A percentile compares a stretch with the other conserved stretches of the same genome.
Evolutionary conservation across 202 grass and related monocot species (phyloP).

Genomic region (Hordeum pubiflorum): DNA sequence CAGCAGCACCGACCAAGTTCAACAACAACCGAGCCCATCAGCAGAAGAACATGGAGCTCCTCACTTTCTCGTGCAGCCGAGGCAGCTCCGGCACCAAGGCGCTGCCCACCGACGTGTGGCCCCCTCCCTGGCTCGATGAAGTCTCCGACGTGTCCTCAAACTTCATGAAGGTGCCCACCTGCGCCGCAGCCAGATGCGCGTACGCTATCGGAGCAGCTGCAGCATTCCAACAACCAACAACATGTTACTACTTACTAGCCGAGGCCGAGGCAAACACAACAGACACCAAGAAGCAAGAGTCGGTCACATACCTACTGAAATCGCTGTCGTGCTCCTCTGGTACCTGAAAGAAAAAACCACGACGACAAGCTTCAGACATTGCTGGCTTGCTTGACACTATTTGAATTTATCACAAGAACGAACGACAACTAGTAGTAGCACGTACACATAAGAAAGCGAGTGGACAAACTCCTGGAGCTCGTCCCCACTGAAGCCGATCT

Average conservation of each 20-base stretch:
- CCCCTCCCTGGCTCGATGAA: conserved; percentile 56
- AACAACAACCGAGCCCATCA: background rate
- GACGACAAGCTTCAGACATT: background rate
- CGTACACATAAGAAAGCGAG: conserved; percentile 79
- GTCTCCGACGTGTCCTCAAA: conserved; percentile 53
- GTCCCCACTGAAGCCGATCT: conserved; percentile 61
- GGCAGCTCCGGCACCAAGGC: conserved; percentile 44
- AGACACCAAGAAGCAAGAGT: too few species aligned
- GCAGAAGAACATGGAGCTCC: conserved; percentile 67
- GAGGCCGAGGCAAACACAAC: background rate
- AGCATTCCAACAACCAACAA: background rate
- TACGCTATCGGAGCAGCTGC: conserved; percentile 69
- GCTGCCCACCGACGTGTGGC: conserved; percentile 23
- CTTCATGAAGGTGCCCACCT: conserved; percentile 56
- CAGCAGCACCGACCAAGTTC: background rate
- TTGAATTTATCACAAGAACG: background rate
- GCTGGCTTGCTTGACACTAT: background rate
- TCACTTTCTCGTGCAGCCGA: conserved; percentile 39
- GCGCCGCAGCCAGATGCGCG: conserved; percentile 55
- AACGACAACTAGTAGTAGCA: background rate
- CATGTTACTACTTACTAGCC: background rate
- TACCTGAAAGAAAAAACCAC: conserved; percentile 46
- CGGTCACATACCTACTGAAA: conserved; percentile 51
- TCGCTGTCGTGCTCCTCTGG: conserved; percentile 89
- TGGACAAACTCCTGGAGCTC: conserved; percentile 72